phyloP scores from a whole-genome alignment of 768 basidiomycete genomes.

The Rhizopogon rudus region DNA sequence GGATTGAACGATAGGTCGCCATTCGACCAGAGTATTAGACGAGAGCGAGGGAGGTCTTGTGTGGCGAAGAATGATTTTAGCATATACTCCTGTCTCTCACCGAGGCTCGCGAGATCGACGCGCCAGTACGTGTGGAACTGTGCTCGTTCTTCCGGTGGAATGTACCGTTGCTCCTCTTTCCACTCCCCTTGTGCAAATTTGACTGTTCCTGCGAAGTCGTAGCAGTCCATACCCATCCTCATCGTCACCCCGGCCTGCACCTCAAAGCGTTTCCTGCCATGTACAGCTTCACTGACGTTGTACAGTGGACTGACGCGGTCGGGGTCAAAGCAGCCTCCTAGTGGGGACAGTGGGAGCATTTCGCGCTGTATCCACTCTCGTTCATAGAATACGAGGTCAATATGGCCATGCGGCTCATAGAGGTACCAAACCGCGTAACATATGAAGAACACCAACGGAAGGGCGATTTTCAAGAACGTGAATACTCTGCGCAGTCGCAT shows the following conservation, averaged over 20 bases:
- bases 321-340: conserved; percentile 73
- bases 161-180: conserved; percentile 5
- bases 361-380: conserved; percentile 71
- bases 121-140: conserved; percentile 96
- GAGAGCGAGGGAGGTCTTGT: conserved; percentile 60
- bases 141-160: conserved; percentile 41
- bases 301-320: conserved; percentile 57
- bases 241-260: conserved; percentile 80
- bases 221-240: conserved; percentile 84
- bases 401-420: conserved; percentile 66
- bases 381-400: conserved; percentile 79
- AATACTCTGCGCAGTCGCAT: conserved; percentile 30
- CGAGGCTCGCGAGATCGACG: conserved; percentile 75
- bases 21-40: conserved; percentile 92
- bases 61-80: conserved; percentile 93
- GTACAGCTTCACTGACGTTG: conserved; percentile 58
- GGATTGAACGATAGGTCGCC: conserved; percentile 57
- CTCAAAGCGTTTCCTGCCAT: conserved; percentile 60
- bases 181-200: conserved; percentile 20
- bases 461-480: conserved; percentile 37
- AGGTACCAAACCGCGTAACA: conserved; percentile 40
- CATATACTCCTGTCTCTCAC: conserved; percentile 80
- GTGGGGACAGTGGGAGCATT: conserved; percentile 57
- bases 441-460: conserved; percentile 27
- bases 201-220: conserved; percentile 85